A percentile compares a stretch with the other conserved stretches of the same genome.
These are phyloP conservation scores for Cicer chorassanicum DNA, from an alignment of 306 rosid genomes.

Conservation along the genomic window DNA sequence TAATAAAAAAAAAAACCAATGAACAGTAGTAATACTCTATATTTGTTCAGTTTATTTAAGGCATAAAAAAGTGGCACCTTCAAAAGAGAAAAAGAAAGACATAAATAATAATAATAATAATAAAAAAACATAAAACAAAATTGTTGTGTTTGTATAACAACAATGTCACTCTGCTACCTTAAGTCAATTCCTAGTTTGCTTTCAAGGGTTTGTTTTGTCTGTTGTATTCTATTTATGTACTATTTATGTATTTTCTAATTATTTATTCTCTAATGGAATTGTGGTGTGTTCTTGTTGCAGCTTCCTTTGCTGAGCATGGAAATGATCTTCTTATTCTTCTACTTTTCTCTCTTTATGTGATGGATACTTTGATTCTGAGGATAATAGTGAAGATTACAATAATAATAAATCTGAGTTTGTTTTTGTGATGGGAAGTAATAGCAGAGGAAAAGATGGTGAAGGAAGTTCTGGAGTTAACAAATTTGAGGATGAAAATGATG, in stretches of 20 bases:
- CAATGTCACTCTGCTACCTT: constrained; percentile 59
- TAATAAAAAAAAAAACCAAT: constrained; percentile 45
- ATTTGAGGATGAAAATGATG: constrained; percentile 42
- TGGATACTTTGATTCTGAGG: constrained; percentile 37
- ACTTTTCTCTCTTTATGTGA: constrained; percentile 26
- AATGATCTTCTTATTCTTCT: constrained; percentile 37
- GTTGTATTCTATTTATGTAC: constrained; percentile 47
- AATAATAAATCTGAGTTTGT: constrained; percentile 24
- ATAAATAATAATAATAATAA: constrained; percentile 30
- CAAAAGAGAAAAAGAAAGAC: neutral
- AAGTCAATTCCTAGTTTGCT: constrained; percentile 54
- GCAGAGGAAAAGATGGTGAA: constrained; percentile 50
- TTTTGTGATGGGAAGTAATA: constrained; percentile 59
- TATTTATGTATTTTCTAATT: constrained; percentile 37
- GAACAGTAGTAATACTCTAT: constrained; percentile 32
- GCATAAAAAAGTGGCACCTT: constrained; percentile 33
- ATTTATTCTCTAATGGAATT: constrained; percentile 34
- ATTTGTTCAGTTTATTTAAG: constrained; percentile 53
- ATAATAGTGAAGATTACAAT: constrained; percentile 2
- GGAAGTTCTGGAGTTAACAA: constrained; percentile 56
- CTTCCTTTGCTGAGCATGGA: constrained; percentile 38
- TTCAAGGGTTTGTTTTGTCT: constrained; percentile 50
- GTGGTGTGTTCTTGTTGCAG: constrained; percentile 39
- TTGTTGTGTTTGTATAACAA: constrained; percentile 40
- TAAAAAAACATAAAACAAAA: neutral